Evolutionary conservation across 2,329 filamentous ascomycete genomes (phyloP).

Genomic region (Endothia cerciana): DNA sequence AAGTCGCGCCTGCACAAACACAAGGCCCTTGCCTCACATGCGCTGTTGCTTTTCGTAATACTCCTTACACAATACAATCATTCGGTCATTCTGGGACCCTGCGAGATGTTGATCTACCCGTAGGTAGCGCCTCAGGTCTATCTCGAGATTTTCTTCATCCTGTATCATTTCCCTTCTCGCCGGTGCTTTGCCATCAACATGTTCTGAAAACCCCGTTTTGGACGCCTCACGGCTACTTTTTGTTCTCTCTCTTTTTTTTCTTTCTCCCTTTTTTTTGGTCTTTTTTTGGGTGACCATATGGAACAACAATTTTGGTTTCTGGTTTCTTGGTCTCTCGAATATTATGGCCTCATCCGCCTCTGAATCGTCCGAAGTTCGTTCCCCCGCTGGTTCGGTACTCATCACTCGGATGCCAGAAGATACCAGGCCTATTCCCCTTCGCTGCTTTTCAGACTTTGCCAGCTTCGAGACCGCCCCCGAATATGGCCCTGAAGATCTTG

Average conservation of each 20-base stretch:
- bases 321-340: slow-evolving; percentile 21
- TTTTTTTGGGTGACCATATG: slow-evolving; percentile 17
- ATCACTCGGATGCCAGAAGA: slow-evolving; percentile 9
- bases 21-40: slow-evolving; percentile 10
- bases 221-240: slow-evolving; percentile 22
- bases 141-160: slow-evolving; percentile 11
- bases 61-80: slow-evolving; percentile 3
- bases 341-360: slow-evolving; percentile 27
- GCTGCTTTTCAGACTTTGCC: slow-evolving; percentile 1
- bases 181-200: slow-evolving; percentile 13
- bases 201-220: slow-evolving; percentile 20
- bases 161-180: slow-evolving; percentile 18
- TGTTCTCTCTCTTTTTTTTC: slow-evolving; percentile 13
- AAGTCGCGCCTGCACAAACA: slow-evolving; percentile 17
- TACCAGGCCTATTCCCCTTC: background rate
- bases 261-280: background rate
- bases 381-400: slow-evolving; percentile 24
- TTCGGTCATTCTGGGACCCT: slow-evolving; percentile 7
- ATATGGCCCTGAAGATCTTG: background rate
- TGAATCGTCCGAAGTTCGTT: slow-evolving; percentile 17
- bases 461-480: slow-evolving; percentile 2
- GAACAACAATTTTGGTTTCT: slow-evolving; percentile 21
- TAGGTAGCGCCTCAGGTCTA: slow-evolving; percentile 6
- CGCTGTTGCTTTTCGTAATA: slow-evolving; percentile 10
- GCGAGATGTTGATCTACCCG: slow-evolving; percentile 26